Evolutionary conservation across 2,329 filamentous ascomycete genomes (phyloP).

Genomic region (Claviceps africana): DNA sequence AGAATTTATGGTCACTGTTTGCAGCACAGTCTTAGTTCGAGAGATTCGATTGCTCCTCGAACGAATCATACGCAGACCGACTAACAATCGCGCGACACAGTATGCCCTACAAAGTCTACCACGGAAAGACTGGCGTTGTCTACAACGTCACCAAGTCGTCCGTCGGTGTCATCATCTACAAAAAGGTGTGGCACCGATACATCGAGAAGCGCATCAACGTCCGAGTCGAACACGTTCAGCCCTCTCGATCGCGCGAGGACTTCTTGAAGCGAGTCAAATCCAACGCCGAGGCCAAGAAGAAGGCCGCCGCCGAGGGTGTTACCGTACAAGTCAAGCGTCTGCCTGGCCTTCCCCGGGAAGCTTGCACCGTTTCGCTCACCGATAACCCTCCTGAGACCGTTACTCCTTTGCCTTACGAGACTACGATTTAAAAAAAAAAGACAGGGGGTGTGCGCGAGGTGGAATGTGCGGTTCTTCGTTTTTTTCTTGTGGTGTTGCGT

Average conservation of each 20-base stretch:
- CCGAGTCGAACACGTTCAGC: slow-evolving; percentile 90
- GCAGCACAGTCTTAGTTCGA: neutral
- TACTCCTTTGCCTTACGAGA: slow-evolving; percentile 89
- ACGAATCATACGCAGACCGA: slow-evolving; percentile 1
- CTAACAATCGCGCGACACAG: slow-evolving; percentile 36
- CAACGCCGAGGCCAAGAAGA: slow-evolving; percentile 82
- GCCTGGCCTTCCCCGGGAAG: slow-evolving; percentile 64
- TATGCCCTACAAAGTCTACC: slow-evolving; percentile 99
- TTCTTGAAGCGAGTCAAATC: slow-evolving; percentile 94
- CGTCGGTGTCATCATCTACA: slow-evolving; percentile 98
- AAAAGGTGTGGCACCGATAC: slow-evolving; percentile 98
- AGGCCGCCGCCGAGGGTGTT: slow-evolving; percentile 82
- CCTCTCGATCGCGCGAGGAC: slow-evolving; percentile 90
- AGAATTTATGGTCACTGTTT: slow-evolving; percentile 22
- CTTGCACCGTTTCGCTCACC: slow-evolving; percentile 64
- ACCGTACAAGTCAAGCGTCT: slow-evolving; percentile 88
- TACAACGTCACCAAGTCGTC: slow-evolving; percentile 99
- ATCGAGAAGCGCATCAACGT: slow-evolving; percentile 99
- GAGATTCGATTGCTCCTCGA: neutral
- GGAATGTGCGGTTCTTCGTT: slow-evolving; percentile 17
- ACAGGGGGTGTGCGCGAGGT: slow-evolving; percentile 8
- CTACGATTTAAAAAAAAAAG: slow-evolving; percentile 63
- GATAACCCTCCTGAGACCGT: slow-evolving; percentile 85
- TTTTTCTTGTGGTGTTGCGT: slow-evolving; percentile 29
- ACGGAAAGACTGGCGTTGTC: slow-evolving; percentile 95